Percentiles rank a stretch among this genome's conserved stretches.
These are phyloP conservation scores for Aciculosporium take DNA, from an alignment of 2,329 filamentous ascomycete genomes.

Conservation along the genomic window DNA sequence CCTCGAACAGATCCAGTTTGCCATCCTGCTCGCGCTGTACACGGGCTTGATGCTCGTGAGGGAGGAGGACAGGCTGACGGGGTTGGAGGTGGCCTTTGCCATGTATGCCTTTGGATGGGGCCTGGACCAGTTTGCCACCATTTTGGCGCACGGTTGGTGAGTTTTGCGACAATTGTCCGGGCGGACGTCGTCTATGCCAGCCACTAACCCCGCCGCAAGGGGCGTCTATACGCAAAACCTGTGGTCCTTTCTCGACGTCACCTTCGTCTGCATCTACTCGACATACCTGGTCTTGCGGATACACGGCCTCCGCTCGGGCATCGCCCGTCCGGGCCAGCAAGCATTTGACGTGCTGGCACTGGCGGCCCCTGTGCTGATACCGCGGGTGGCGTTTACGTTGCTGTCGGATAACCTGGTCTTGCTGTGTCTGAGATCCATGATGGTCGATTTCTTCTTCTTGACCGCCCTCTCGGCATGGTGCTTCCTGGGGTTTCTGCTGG, in stretches of 20 bases:
- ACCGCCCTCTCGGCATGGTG: slow-evolving; percentile 68
- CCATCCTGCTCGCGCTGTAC: slow-evolving; percentile 54
- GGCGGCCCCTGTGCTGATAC: slow-evolving; percentile 63
- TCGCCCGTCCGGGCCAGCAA: slow-evolving; percentile 41
- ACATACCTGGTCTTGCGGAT: slow-evolving; percentile 55
- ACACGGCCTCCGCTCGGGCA: slow-evolving; percentile 41
- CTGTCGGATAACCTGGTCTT: slow-evolving; percentile 77
- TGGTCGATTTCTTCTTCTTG: slow-evolving; percentile 69
- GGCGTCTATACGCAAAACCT: slow-evolving; percentile 76
- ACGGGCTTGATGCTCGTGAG: slow-evolving; percentile 57
- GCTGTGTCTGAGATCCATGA: slow-evolving; percentile 68
- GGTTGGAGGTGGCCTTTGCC: slow-evolving; percentile 51
- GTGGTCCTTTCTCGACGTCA: slow-evolving; percentile 76
- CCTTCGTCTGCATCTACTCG: slow-evolving; percentile 58
- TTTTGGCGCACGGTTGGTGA: slow-evolving; percentile 57
- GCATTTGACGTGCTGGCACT: slow-evolving; percentile 68
- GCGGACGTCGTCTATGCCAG: too few species aligned
- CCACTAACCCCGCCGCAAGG: slow-evolving; percentile 32
- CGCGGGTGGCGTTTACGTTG: slow-evolving; percentile 67
- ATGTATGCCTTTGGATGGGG: slow-evolving; percentile 69
- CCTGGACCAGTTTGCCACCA: slow-evolving; percentile 62
- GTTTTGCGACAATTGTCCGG: slow-evolving; percentile 10
- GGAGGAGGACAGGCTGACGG: slow-evolving; percentile 39
- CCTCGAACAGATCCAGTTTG: slow-evolving; percentile 61
- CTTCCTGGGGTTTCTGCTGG: slow-evolving; percentile 68